Evolutionary conservation across 768 basidiomycete genomes (phyloP), one percentile per base, ranked within the genome.

Genomic region (Hericium rajendrae): DNA sequence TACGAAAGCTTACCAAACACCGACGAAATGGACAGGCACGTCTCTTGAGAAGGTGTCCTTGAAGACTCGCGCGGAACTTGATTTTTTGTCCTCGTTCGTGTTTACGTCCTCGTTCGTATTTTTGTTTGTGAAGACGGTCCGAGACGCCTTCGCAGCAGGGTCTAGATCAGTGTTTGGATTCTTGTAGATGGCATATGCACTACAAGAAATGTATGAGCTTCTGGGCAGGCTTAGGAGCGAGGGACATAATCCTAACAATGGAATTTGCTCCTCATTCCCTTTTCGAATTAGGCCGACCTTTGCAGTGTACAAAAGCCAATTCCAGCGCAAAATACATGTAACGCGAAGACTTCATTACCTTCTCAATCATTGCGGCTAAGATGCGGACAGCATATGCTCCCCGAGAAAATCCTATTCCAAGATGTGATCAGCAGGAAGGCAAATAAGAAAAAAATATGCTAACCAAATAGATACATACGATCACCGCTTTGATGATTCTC

Each of bases 321-420:
- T n/a, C n/a, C n/a, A n/a, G n/a, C n/a, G n/a, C n/a, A n/a, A n/a
- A n/a, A n/a, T n/a, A n/a, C n/a, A n/a, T n/a, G n/a, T n/a, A n/a
- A n/a, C n/a, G n/a, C 28, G 28, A 18, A 15, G 6, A 10, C 53
- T 53, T 37, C 9, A 5, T 20, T 39, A 73, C 76, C 53, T 58
- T 67, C n/a, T 71, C 58, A 22, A 77, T 74, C 76, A 77, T 77
- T 22, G 67, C 76, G 1, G 76, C 73, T 38, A 77, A 51, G 2
- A 66, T 70, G 28, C 76, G 71, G 6, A 71, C 74, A 62, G 76
- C 75, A 56, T 75, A 78, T 15, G 74, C 76, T 6, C 76, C 76
- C 12, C 76, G 73, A 2, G 76, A 77, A 59, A 73, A 77, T 5
- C 76, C 76, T 77, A 32, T 6, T 1, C 12, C 16, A n/a, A 8